A percentile compares a stretch with the other conserved stretches of the same genome.
These are phyloP conservation scores for Carex arenaria DNA, from an alignment of 202 grass and related monocot species.

Conservation along the genomic window DNA sequence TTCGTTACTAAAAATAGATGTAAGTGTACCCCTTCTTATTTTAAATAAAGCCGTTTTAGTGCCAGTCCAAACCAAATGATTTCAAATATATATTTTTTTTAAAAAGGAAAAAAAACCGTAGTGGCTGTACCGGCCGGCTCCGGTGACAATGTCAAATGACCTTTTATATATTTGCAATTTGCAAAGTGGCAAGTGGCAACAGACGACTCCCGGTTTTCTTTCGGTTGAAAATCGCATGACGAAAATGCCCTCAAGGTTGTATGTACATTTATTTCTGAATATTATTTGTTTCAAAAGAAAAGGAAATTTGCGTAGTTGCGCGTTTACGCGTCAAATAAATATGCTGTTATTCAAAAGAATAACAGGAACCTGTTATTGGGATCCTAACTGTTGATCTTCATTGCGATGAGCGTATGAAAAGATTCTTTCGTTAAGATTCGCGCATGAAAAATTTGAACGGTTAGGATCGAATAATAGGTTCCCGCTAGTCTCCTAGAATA, in stretches of 20 bases:
- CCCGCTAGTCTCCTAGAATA: too few relatives aligned
- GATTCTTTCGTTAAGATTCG: too few relatives aligned
- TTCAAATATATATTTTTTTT: background rate
- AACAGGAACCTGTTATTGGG: too few relatives aligned
- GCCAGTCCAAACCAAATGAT: background rate
- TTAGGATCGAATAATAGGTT: too few relatives aligned
- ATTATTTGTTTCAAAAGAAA: background rate
- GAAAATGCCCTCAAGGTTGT: background rate
- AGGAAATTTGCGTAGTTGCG: background rate
- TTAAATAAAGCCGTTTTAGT: background rate
- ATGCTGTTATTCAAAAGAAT: too few relatives aligned
- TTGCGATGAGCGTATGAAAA: too few relatives aligned
- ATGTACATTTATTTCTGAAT: background rate
- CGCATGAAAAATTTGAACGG: too few relatives aligned
- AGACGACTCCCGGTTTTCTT: background rate
- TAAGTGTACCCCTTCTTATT: too few relatives aligned
- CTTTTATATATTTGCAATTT: background rate
- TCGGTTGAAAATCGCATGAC: background rate
- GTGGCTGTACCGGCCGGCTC: background rate
- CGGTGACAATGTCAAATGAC: background rate
- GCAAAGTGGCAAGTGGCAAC: background rate
- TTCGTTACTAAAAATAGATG: too few relatives aligned
- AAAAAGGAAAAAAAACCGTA: background rate
- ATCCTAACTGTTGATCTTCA: too few relatives aligned
- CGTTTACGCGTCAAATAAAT: background rate